Evolutionary conservation across 176 grass and related monocot species (phyloP).

Genomic region (Luzula sylvatica): DNA sequence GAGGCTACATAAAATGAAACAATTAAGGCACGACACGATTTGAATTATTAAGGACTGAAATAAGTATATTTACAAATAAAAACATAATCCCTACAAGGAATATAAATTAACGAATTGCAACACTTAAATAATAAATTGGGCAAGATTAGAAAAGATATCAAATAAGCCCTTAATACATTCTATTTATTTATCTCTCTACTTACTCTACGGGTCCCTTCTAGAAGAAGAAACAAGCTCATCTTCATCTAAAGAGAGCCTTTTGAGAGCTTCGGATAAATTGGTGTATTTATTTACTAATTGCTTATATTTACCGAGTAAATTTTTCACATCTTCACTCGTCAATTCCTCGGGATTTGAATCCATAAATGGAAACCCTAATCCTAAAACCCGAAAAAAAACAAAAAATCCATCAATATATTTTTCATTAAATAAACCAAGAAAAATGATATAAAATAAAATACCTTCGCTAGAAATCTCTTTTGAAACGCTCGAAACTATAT

Average conservation of each 20-base stretch:
- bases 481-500: not conserved
- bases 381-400: conserved; percentile 13
- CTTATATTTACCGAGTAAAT: conserved; percentile 54
- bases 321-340: conserved; percentile 39
- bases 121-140: too few relatives aligned
- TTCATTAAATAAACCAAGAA: not conserved
- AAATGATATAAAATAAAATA: not conserved
- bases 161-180: not conserved
- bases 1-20: too few relatives aligned
- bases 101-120: too few relatives aligned
- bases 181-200: conserved; percentile 12
- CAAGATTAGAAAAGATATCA: not conserved
- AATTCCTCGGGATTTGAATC: conserved; percentile 45
- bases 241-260: conserved; percentile 53
- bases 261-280: conserved; percentile 45
- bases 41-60: too few relatives aligned
- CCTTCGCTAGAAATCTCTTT: not conserved
- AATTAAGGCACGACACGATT: too few relatives aligned
- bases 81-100: too few relatives aligned
- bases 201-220: not conserved
- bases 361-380: conserved; percentile 56
- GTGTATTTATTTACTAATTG: conserved; percentile 56
- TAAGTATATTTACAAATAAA: too few relatives aligned
- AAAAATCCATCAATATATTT: not conserved
- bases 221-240: conserved; percentile 23